Base-by-base conservation (phyloP, 2,329 filamentous ascomycete genomes). In the Penicillium griseofulvum region DNA sequence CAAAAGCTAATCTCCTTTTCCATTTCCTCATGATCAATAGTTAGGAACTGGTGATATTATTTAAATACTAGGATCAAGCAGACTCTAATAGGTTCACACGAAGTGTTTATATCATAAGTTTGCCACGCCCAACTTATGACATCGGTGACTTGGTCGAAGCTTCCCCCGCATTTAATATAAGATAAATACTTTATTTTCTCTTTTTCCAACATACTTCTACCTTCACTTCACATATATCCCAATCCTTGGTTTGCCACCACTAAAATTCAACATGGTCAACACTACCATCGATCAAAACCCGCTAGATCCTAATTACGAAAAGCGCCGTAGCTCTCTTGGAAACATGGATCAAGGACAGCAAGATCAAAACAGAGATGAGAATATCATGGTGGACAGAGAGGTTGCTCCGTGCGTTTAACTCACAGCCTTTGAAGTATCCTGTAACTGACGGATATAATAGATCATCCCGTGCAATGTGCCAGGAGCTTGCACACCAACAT, bases 401-500 rank as follows among this genome's bases (percentile, higher is more conserved):
- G 57, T 63, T 9, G 63, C 63, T 22, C 63, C 63, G 63, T 65
- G 50, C 29, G 63, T 54, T 16, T 2, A 10, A 8, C 17, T 5
- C 46, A 9, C 6, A 22, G 4, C 8, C 11, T 26, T 24, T 7
- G 10, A 33, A 14, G 5, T 5, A 41, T 3, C 17, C 14, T 4
- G 6, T 24, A 14, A 11, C 42, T 58, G 17, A 59, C 8, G 6
- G 26, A n/a, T 17, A 34, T 5, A 37, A n/a, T 12, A 65, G 63
- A 16, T 62, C 61, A 11, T 53, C 62, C 4, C 55, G 58, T 31
- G 37, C 57, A 2, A 60, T 56, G 46, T 65, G 62, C 26, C 53
- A 59, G 1, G 62, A 65, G 26, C 61, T 65, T 6, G 59, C 63
- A 1, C 63, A 65, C 5, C 59, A 65, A 11, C 60, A 65, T 26